A percentile compares a stretch with the other conserved stretches of the same genome.
Conservation (phyloP, 306 rosid species). For the Delonix regia region DNA sequence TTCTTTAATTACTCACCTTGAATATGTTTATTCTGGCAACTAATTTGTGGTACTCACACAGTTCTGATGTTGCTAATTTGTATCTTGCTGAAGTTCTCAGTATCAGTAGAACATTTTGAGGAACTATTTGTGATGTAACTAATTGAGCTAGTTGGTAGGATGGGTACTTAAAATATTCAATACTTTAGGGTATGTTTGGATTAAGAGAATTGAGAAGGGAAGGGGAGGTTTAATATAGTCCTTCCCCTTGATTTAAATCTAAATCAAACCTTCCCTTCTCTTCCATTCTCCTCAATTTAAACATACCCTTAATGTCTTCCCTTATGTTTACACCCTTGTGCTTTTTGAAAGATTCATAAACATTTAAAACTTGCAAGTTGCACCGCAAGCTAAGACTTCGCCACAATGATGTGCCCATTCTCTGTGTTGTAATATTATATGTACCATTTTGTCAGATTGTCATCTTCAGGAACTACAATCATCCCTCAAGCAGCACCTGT, state of each 20-base stretch:
- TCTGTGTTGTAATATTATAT: slow-evolving; percentile 39
- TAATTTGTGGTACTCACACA: not conserved
- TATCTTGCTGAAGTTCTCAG: not conserved
- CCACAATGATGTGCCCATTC: slow-evolving; percentile 27
- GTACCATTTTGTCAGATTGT: slow-evolving; percentile 56
- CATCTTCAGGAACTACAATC: slow-evolving; percentile 53
- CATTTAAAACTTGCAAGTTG: not conserved
- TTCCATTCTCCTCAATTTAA: not conserved
- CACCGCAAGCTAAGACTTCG: slow-evolving; percentile 5
- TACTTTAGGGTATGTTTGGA: not conserved
- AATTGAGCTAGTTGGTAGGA: not conserved
- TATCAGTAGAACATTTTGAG: slow-evolving; percentile 13
- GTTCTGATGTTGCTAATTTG: slow-evolving; percentile 18
- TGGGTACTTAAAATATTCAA: not conserved
- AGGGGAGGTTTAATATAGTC: not conserved
- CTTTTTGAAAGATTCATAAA: not conserved
- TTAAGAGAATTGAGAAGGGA: not conserved
- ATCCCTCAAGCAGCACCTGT: slow-evolving; percentile 71
- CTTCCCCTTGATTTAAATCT: not conserved
- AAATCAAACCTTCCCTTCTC: not conserved
- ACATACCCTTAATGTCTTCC: not conserved
- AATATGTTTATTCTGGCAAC: not conserved
- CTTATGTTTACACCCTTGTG: not conserved
- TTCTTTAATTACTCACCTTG: slow-evolving; percentile 13
- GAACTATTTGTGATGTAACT: slow-evolving; percentile 18